Evolutionary conservation across 1,284 basidiomycete genomes (phyloP).

Genomic region (Ganoderma leucocontextum): DNA sequence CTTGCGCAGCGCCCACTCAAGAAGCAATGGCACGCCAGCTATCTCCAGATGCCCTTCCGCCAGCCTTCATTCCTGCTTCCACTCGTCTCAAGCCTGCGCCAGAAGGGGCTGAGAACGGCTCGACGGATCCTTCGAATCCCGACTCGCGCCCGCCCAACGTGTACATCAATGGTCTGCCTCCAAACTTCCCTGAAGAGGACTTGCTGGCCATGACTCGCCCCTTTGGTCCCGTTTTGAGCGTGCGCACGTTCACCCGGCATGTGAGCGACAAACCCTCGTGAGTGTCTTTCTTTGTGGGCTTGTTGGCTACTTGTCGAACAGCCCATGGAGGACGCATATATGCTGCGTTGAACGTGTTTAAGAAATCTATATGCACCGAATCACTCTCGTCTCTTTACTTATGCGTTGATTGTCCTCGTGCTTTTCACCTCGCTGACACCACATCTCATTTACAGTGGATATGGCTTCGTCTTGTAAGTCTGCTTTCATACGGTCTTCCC

Average conservation of each 20-base stretch:
- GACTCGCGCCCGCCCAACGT: constrained; percentile 51
- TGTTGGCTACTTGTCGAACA: neutral
- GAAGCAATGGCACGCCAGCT: constrained; percentile 18
- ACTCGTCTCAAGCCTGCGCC: constrained; percentile 5
- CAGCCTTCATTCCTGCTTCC: constrained; percentile 26
- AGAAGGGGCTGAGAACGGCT: constrained; percentile 17
- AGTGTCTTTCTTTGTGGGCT: constrained; percentile 24
- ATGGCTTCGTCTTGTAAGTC: constrained; percentile 81
- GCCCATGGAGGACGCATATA: neutral
- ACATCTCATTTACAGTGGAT: constrained; percentile 57
- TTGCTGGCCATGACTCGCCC: constrained; percentile 49
- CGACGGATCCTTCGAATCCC: constrained; percentile 1
- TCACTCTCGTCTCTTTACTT: neutral
- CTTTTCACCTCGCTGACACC: neutral
- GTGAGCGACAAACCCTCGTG: constrained; percentile 50
- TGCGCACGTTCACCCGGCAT: constrained; percentile 54
- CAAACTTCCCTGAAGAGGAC: constrained; percentile 55
- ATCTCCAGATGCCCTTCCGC: constrained; percentile 18
- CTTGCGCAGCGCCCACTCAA: constrained; percentile 22
- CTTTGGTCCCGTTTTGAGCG: constrained; percentile 51
- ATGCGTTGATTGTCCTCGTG: neutral
- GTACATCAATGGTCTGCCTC: constrained; percentile 59
- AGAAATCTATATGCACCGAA: neutral
- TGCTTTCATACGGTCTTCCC: neutral
- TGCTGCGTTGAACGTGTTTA: constrained; percentile 1